These are phyloP conservation scores for Cyclotella baltica DNA, from an alignment of 108 stramenopile genomes.

Conservation along the genomic window DNA sequence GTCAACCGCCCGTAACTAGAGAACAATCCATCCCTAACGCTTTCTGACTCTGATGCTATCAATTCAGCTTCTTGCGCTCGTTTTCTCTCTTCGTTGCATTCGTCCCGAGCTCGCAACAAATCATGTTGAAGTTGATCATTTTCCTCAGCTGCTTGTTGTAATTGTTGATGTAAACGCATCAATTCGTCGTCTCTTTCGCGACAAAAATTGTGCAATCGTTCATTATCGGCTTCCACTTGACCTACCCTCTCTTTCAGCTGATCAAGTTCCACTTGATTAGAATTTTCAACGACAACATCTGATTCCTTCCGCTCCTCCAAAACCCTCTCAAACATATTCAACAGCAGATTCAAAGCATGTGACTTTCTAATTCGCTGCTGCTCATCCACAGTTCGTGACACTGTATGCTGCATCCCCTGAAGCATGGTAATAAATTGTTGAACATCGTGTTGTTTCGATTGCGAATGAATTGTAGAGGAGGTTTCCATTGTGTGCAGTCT, in stretches of 20 bases:
- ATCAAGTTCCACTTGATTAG: not conserved
- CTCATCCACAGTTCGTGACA: slow-evolving; percentile 39
- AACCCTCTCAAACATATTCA: slow-evolving; percentile 50
- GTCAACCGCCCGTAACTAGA: slow-evolving; percentile 37
- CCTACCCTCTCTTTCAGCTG: not conserved
- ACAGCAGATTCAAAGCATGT: slow-evolving; percentile 43
- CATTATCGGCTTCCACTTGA: slow-evolving; percentile 24
- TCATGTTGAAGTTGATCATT: slow-evolving; percentile 30
- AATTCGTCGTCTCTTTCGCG: slow-evolving; percentile 9
- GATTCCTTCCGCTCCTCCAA: slow-evolving; percentile 14
- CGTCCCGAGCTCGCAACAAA: slow-evolving; percentile 2
- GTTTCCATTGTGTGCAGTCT: slow-evolving; percentile 7
- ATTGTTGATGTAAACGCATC: slow-evolving; percentile 13
- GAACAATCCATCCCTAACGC: slow-evolving; percentile 32
- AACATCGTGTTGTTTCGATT: slow-evolving; percentile 25
- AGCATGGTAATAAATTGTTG: slow-evolving; percentile 49
- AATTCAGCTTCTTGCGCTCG: slow-evolving; percentile 33
- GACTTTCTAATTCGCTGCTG: slow-evolving; percentile 47
- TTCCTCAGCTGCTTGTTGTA: slow-evolving; percentile 10
- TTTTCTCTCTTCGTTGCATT: slow-evolving; percentile 27
- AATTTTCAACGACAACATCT: not conserved
- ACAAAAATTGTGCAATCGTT: slow-evolving; percentile 9
- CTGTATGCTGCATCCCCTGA: slow-evolving; percentile 42
- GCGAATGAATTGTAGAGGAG: not conserved
- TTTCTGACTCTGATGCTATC: slow-evolving; percentile 34